Base-by-base conservation (phyloP, 768 basidiomycete species). In the Boletus rufocinnamomeus region DNA sequence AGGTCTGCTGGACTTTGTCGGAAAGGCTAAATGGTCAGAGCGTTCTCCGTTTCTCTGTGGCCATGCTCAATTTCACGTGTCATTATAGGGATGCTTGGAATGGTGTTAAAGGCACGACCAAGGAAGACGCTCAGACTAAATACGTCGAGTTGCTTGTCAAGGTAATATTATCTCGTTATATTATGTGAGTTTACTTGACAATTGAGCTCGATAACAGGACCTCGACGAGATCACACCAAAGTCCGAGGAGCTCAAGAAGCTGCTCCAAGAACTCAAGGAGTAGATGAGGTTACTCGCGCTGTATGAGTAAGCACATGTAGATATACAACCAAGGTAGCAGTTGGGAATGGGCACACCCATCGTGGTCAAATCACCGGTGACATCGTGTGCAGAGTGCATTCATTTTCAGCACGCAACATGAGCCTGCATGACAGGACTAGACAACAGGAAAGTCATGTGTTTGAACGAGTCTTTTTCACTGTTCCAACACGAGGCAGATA, bases 21-120 rank as follows among this genome's bases (percentile, higher is more conserved):
- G 88, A 63, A 95, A 91, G 76, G 88, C 86, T 63, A 98, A 98
- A 80, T 96, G 94, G 93, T 93, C 32, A 51, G 16, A 4, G 61
- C 75, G 52, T 25, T 35, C 44, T 34, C 32, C 38, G 30, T 46
- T 14, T 17, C 44, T 48, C n/a, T 11, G 8, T 55, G 2, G 27
- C 23, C 9, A n/a, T 46, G 27, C 47, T 59, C 21, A 41, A 19
- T 13, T 41, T 56, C 52, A 40, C 32, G 35, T 27, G 38, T 37
- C 27, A 19, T 30, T 17, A 21, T 66, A 95, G 93, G 94, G 85
- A 91, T 67, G 96, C 95, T 23, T 97, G 94, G 93, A 81, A 85
- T 13, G 69, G 62, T 3, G 80, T 88, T 61, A 81, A 95, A 76
- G 95, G 91, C 41, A 81, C 73, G 35, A 79, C 84, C 46, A 80